phyloP scores from a whole-genome alignment of 306 rosid species.

The Echinosophora koreensis region DNA sequence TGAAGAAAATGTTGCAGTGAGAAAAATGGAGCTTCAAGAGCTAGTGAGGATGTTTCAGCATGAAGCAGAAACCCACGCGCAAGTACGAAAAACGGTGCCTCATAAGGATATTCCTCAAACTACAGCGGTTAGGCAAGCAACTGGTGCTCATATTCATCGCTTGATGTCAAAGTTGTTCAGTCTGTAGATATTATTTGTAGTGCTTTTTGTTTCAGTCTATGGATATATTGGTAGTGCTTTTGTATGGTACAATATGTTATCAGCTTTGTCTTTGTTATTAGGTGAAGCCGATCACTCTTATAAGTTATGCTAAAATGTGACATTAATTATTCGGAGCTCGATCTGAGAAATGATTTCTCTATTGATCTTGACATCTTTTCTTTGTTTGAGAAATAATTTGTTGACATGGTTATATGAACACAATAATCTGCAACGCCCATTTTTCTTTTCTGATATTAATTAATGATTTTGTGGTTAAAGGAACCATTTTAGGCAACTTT shows the following conservation, averaged over 20 bases:
- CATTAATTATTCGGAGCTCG: background rate
- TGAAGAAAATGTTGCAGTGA: slow-evolving; percentile 67
- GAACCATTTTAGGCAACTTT: background rate
- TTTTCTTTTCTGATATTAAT: background rate
- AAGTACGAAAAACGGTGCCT: slow-evolving; percentile 61
- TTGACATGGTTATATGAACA: slow-evolving; percentile 9
- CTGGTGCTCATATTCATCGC: slow-evolving; percentile 42
- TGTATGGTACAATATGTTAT: background rate
- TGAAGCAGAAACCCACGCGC: slow-evolving; percentile 91
- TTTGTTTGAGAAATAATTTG: background rate
- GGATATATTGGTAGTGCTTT: slow-evolving; percentile 27
- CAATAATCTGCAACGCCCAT: slow-evolving; percentile 1
- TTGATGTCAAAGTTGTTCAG: slow-evolving; percentile 40
- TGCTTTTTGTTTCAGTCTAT: background rate
- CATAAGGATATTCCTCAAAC: slow-evolving; percentile 68
- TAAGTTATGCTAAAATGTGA: background rate
- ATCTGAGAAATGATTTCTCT: slow-evolving; percentile 7
- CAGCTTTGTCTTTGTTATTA: background rate
- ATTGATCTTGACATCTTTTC: background rate
- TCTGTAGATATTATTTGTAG: slow-evolving; percentile 18
- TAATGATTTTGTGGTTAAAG: background rate
- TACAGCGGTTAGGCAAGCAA: slow-evolving; percentile 50
- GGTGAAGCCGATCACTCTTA: background rate
- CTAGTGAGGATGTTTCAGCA: slow-evolving; percentile 87
- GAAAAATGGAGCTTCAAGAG: slow-evolving; percentile 81